Base-by-base conservation (phyloP, 164 flowering plant species). In the Berberis vulgaris region DNA sequence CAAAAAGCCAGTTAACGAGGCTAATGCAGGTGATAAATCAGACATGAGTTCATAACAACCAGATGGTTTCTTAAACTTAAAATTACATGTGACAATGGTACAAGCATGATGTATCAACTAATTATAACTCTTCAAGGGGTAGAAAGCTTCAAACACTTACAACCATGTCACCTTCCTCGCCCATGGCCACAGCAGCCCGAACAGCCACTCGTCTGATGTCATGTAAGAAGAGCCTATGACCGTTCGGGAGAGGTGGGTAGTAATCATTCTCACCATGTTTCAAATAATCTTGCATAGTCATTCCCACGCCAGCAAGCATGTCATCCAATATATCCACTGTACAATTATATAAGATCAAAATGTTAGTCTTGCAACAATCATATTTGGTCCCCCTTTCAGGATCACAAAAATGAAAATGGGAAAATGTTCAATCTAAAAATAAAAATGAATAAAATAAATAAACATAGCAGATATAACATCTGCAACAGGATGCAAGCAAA, bases 271-370 rank as follows among this genome's bases (percentile, higher is more conserved):
- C 96, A 26, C 96, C 96, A 69, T 91, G 42, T 69, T 85, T 86
- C 79, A 91, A 72, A 82, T 94, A 94, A 60, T 87, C 97, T 66
- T 87, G 96, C 98, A 94, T 94, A 55, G 95, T 79, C 98, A 85
- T 84, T 67, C 99, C 99, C 9, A 94, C 81, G 49, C 97, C 97
- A 70, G 91, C 85, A 76, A 94, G 67, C 99, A 94, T 89, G 68
- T 94, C 99, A 71, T 94, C 99, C 83, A 94, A 80, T 60, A 91
- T 86, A 78, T 91, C 96, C 93, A 94, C 99, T 94, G 81, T 65
- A 45, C 43, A 45, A 69, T 69, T 39, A 71, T 50, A 61, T 49
- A 65, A 71, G 45, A 61, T 54, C 45, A 53, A 53, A 55, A 65
- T 11, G 62, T 77, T 45, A 78, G 59, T 8, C 60, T 60, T 12